phyloP scores from a whole-genome alignment of 805 yeast genomes.

The Candida dajiaensis region DNA sequence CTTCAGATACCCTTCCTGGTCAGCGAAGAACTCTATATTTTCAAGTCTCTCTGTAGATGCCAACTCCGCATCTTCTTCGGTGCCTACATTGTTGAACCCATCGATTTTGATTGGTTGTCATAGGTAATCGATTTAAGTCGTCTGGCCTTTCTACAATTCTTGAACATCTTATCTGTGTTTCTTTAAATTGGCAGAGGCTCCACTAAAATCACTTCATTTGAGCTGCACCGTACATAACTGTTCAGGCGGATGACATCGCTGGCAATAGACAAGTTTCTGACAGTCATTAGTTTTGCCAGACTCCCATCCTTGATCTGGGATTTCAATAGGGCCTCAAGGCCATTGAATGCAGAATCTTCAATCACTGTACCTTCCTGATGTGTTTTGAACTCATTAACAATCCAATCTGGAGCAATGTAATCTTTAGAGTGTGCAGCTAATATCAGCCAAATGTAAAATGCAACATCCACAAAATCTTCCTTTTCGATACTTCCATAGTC shows the following conservation, averaged over 20 bases:
- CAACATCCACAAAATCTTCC: slow-evolving; percentile 34
- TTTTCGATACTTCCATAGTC: slow-evolving; percentile 39
- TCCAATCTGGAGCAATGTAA: slow-evolving; percentile 16
- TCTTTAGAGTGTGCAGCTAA: slow-evolving; percentile 7
- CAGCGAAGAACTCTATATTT: too few species aligned
- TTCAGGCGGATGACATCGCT: slow-evolving; percentile 7
- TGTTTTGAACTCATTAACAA: slow-evolving; percentile 3
- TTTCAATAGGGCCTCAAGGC: slow-evolving; percentile 5
- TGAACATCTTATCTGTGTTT: background rate
- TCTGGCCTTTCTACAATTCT: too few species aligned
- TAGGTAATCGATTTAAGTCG: too few species aligned
- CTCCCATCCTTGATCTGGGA: slow-evolving; percentile 3
- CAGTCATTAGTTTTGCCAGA: slow-evolving; percentile 4
- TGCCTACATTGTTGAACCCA: too few species aligned
- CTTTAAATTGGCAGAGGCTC: slow-evolving; percentile 8
- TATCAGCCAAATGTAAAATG: slow-evolving; percentile 16
- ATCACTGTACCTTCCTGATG: background rate
- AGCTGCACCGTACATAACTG: slow-evolving; percentile 15
- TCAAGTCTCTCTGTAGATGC: too few species aligned
- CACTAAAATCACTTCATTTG: slow-evolving; percentile 15
- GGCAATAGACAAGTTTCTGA: slow-evolving; percentile 12
- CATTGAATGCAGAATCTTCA: slow-evolving; percentile 1
- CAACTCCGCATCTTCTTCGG: too few species aligned
- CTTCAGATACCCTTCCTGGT: too few species aligned
- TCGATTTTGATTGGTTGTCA: too few species aligned